Percentiles rank a stretch among this genome's conserved stretches.
Conservation (phyloP, 2,329 filamentous ascomycete species). For the Xylariaceae sp. region DNA sequence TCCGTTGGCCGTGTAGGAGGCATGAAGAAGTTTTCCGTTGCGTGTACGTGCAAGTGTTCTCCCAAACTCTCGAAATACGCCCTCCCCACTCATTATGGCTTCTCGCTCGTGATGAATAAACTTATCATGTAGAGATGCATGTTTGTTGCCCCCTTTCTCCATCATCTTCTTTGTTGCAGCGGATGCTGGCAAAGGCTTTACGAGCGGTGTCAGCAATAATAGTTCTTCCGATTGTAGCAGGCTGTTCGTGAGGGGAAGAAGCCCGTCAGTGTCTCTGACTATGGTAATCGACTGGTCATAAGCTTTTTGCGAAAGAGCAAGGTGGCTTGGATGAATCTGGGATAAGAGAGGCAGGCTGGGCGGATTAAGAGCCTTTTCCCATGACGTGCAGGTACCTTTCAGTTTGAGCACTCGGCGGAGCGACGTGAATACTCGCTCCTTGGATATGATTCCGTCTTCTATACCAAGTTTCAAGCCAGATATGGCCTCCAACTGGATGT, state of each 20-base stretch:
- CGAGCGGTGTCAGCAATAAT: slow-evolving; percentile 81
- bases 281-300: slow-evolving; percentile 94
- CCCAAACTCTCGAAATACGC: slow-evolving; percentile 87
- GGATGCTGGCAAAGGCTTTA: slow-evolving; percentile 90
- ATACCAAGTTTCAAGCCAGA: slow-evolving; percentile 84
- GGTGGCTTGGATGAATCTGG: slow-evolving; percentile 78
- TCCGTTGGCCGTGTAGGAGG: slow-evolving; percentile 92
- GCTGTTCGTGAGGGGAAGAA: slow-evolving; percentile 78
- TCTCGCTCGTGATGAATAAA: slow-evolving; percentile 58
- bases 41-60: slow-evolving; percentile 81
- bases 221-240: slow-evolving; percentile 84
- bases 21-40: slow-evolving; percentile 84
- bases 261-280: slow-evolving; percentile 80
- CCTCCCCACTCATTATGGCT: slow-evolving; percentile 83
- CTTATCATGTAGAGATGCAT: slow-evolving; percentile 47
- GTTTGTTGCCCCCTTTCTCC: slow-evolving; percentile 46
- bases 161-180: slow-evolving; percentile 72
- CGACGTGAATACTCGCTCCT: slow-evolving; percentile 76
- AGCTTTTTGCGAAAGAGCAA: slow-evolving; percentile 75
- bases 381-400: slow-evolving; percentile 83
- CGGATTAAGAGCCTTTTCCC: slow-evolving; percentile 88
- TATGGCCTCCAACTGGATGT: slow-evolving; percentile 87
- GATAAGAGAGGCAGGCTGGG: slow-evolving; percentile 74
- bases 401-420: slow-evolving; percentile 73
- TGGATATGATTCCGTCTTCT: slow-evolving; percentile 85